Evolutionary conservation across 179 eudicot species (phyloP).

Genomic region (Beta macrorhiza): DNA sequence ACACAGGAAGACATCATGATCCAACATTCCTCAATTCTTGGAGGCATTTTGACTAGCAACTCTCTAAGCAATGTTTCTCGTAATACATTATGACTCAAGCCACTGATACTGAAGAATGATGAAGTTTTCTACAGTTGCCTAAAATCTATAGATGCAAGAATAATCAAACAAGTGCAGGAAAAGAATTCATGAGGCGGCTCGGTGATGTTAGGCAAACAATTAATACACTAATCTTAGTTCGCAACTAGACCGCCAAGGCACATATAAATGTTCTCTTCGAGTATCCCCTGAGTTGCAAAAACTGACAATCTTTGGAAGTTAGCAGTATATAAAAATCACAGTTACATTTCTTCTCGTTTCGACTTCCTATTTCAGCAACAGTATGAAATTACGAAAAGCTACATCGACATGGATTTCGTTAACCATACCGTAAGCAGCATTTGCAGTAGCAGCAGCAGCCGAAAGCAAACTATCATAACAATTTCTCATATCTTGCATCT

Average conservation of each 20-base stretch:
- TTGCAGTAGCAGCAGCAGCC: slow-evolving; percentile 95
- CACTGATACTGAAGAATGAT: no score
- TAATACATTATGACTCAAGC: no score
- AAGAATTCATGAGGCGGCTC: no score
- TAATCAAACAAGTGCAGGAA: no score
- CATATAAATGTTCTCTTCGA: neutral
- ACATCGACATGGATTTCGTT: neutral
- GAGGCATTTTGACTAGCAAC: no score
- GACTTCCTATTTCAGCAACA: neutral
- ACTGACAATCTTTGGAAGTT: neutral
- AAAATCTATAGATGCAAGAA: no score
- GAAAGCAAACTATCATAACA: slow-evolving; percentile 93
- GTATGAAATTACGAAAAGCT: neutral
- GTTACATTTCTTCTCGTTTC: no score
- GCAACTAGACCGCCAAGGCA: neutral
- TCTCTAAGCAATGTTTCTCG: no score
- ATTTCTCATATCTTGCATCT: slow-evolving; percentile 85
- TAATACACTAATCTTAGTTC: neutral
- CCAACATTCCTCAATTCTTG: no score
- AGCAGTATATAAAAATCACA: neutral
- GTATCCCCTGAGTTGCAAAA: neutral
- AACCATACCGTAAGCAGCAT: slow-evolving; percentile 76
- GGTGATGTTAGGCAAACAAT: no score
- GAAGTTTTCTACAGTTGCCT: no score
- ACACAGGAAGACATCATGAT: no score